Percentiles rank a stretch among this genome's conserved stretches.
phyloP scores from a whole-genome alignment of 306 rosid genomes.

The Citrullus amarus region DNA sequence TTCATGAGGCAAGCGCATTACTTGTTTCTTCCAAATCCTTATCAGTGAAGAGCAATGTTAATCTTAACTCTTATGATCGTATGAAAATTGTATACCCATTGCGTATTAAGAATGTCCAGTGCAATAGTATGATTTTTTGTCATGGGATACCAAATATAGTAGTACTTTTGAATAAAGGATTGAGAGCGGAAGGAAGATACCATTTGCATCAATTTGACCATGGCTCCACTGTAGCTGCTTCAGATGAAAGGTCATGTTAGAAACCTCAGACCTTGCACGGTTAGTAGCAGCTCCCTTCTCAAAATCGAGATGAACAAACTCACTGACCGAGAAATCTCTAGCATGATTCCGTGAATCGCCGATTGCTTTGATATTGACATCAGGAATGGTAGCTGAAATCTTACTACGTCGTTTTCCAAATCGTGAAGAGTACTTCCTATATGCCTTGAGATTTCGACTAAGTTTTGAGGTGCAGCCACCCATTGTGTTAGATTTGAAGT shows the following conservation, averaged over 20 bases:
- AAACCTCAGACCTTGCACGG: constrained; percentile 55
- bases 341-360: constrained; percentile 34
- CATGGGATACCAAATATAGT: not conserved
- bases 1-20: not conserved
- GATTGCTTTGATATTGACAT: constrained; percentile 26
- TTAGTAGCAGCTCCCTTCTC: constrained; percentile 44
- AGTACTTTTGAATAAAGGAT: not conserved
- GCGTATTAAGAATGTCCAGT: not conserved
- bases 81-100: not conserved
- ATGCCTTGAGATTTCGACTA: constrained; percentile 11
- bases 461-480: constrained; percentile 64
- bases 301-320: constrained; percentile 52
- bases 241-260: constrained; percentile 52
- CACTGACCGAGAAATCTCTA: constrained; percentile 34
- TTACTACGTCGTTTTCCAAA: constrained; percentile 24
- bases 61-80: not conserved
- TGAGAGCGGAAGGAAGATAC: constrained; percentile 12
- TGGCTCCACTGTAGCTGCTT: constrained; percentile 70
- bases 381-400: constrained; percentile 27
- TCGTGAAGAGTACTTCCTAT: constrained; percentile 19
- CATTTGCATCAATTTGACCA: constrained; percentile 49
- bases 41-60: not conserved
- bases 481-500: constrained; percentile 26
- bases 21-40: not conserved
- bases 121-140: not conserved